These are phyloP conservation scores for Candida chauliodis DNA, from an alignment of 805 yeast species.

Conservation along the genomic window DNA sequence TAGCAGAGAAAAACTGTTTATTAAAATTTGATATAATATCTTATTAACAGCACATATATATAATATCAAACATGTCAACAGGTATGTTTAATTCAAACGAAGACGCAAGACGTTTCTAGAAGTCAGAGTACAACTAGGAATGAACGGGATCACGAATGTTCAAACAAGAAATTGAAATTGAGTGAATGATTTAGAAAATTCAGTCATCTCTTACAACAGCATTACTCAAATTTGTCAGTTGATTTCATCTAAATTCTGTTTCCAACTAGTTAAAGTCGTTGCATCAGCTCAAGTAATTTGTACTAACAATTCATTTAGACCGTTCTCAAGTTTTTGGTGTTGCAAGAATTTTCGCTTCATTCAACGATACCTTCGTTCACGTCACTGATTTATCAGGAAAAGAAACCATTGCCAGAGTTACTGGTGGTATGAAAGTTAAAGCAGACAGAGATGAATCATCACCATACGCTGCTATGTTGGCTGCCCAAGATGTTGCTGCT, in stretches of 20 bases:
- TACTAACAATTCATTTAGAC: constrained; percentile 43
- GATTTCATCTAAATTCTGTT: no score
- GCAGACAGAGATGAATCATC: constrained; percentile 99
- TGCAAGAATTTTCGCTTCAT: constrained; percentile 99
- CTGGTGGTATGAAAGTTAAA: constrained; percentile 99
- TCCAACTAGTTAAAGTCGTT: no score
- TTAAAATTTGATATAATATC: constrained; percentile 7
- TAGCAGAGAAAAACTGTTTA: constrained; percentile 5
- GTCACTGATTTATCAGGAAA: constrained; percentile 99
- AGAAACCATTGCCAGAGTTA: constrained; percentile 99
- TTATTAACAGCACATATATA: constrained; percentile 6
- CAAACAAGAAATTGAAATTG: no score
- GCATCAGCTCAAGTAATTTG: no score
- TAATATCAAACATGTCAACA: constrained; percentile 30
- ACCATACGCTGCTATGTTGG: constrained; percentile 99
- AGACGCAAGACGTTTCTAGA: no score
- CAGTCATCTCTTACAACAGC: no score
- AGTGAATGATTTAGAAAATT: no score
- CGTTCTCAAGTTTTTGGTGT: constrained; percentile 99
- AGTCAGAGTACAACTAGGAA: no score
- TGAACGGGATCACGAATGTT: no score
- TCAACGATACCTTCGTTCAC: constrained; percentile 99
- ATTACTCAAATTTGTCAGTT: no score
- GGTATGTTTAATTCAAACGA: constrained; percentile 23
- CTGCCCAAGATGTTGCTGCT: constrained; percentile 99